Conservation (phyloP, 148 eudicot species). For the Rhododendron ovatum region DNA sequence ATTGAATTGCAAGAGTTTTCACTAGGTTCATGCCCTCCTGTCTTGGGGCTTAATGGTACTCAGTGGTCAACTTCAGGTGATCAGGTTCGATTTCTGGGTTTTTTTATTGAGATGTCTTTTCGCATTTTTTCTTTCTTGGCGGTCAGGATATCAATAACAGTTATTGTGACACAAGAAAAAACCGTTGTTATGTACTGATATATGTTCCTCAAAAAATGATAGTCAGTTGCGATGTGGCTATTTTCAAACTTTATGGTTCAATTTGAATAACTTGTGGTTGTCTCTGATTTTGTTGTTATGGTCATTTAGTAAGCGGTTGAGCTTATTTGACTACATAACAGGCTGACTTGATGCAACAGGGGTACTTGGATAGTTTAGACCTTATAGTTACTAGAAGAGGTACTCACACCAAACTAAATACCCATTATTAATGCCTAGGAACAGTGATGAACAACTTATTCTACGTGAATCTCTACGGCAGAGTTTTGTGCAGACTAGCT, state of each 20-base stretch:
- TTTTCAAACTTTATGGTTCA: neutral
- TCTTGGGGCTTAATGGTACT: conserved; percentile 74
- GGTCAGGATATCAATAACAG: neutral
- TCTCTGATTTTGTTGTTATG: neutral
- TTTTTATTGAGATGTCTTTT: neutral
- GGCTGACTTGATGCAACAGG: neutral
- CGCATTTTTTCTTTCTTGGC: neutral
- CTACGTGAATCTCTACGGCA: neutral
- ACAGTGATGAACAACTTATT: neutral
- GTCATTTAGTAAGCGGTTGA: neutral
- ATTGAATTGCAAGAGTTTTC: conserved; percentile 89
- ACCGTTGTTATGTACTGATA: neutral
- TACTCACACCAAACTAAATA: neutral
- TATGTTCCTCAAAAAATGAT: neutral
- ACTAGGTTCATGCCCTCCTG: conserved; percentile 77
- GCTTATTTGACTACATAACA: neutral
- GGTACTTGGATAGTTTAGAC: neutral
- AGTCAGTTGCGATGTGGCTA: neutral
- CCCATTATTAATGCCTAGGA: neutral
- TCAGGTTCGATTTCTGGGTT: conserved; percentile 49
- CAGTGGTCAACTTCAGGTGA: conserved; percentile 72
- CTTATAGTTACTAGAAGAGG: neutral
- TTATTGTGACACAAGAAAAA: neutral
- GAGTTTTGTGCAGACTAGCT: neutral
- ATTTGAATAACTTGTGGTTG: neutral